Conservation (phyloP, 2,329 filamentous ascomycete genomes). For the Aspergillus quadricinctus region DNA sequence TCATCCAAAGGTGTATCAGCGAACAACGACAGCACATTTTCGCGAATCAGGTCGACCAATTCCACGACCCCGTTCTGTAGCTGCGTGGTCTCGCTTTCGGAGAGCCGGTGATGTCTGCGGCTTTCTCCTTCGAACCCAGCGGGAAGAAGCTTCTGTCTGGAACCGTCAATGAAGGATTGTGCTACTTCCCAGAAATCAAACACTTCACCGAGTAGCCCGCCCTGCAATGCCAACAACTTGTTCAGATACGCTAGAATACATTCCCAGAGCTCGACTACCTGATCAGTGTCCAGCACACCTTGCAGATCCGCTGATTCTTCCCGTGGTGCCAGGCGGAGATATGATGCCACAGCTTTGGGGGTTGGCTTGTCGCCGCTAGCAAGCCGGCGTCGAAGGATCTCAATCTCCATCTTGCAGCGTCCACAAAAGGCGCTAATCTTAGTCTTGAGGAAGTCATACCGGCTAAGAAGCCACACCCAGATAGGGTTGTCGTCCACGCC, state of each 20-base stretch:
- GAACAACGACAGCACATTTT: constrained; percentile 77
- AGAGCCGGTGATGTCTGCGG: constrained; percentile 73
- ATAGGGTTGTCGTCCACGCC: constrained; percentile 96
- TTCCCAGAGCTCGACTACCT: constrained; percentile 90
- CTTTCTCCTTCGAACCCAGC: constrained; percentile 78
- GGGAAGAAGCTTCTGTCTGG: constrained; percentile 73
- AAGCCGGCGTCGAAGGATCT: constrained; percentile 78
- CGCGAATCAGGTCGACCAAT: constrained; percentile 76
- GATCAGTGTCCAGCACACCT: constrained; percentile 68
- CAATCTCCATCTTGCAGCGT: constrained; percentile 84
- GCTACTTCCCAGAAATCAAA: constrained; percentile 92
- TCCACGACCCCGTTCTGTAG: constrained; percentile 75
- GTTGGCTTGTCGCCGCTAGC: constrained; percentile 69
- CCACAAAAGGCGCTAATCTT: constrained; percentile 79
- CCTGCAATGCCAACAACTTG: constrained; percentile 66
- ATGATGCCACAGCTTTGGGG: constrained; percentile 64
- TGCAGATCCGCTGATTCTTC: constrained; percentile 60
- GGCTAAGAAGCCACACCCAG: constrained; percentile 89
- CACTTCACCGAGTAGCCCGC: constrained; percentile 82
- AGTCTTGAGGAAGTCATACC: constrained; percentile 82
- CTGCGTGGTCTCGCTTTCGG: constrained; percentile 63
- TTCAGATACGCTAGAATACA: constrained; percentile 72
- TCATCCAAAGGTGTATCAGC: constrained; percentile 85
- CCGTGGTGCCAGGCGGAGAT: constrained; percentile 69
- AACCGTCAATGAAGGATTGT: constrained; percentile 83